Evolutionary conservation across 768 basidiomycete species (phyloP).

Genomic region (Phallus indusiatus): DNA sequence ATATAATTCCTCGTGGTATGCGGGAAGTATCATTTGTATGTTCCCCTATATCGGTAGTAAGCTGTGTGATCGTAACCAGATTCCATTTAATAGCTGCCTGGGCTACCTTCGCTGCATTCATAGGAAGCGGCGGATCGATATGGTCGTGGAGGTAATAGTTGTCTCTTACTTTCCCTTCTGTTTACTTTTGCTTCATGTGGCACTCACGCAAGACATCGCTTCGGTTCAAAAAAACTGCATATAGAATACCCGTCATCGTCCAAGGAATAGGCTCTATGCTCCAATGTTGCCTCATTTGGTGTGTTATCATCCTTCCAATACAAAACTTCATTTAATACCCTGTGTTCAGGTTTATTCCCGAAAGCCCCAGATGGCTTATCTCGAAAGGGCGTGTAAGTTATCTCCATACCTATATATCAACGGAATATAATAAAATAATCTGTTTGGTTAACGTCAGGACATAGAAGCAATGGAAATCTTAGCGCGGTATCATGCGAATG

Average conservation of each 20-base stretch:
- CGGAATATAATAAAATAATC: neutral
- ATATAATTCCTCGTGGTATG: constrained; percentile 69
- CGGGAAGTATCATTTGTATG: constrained; percentile 53
- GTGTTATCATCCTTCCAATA: constrained; percentile 10
- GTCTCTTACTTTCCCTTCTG: constrained; percentile 25
- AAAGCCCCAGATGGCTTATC: constrained; percentile 59
- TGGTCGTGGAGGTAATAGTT: constrained; percentile 20
- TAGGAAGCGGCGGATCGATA: constrained; percentile 19
- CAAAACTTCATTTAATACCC: neutral
- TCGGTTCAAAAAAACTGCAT: constrained; percentile 25
- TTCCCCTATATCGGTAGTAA: constrained; percentile 21
- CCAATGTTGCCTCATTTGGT: constrained; percentile 49
- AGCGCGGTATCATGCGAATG: constrained; percentile 64
- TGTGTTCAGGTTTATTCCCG: constrained; percentile 46
- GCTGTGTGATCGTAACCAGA: neutral
- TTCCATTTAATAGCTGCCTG: constrained; percentile 28
- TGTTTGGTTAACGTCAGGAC: constrained; percentile 26
- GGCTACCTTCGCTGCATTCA: constrained; percentile 36
- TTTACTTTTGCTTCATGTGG: constrained; percentile 32
- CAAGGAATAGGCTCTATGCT: constrained; percentile 50
- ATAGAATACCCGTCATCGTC: constrained; percentile 53
- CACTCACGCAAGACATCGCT: constrained; percentile 21
- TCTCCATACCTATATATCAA: neutral
- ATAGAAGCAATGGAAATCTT: constrained; percentile 51
- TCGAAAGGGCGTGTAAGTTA: constrained; percentile 45